Evolutionary conservation across 1,284 basidiomycete species (phyloP).

Genomic region (Leccinum olivaceoglutinosum): DNA sequence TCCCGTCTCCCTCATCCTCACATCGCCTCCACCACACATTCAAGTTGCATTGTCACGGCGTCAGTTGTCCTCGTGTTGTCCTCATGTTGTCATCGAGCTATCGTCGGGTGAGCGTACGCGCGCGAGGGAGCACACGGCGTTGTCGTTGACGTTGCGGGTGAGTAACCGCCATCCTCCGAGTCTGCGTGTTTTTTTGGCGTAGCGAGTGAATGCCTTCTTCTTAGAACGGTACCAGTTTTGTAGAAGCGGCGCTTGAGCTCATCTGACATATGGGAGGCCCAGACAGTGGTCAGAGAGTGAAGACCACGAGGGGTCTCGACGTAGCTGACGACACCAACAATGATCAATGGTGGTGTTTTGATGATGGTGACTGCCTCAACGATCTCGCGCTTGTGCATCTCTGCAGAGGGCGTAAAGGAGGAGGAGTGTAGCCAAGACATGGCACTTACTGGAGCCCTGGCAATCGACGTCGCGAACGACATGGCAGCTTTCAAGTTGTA

Average conservation of each 20-base stretch:
- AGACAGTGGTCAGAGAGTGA: conserved; percentile 81
- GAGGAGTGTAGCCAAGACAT: conserved; percentile 18
- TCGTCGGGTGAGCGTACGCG: too few relatives aligned
- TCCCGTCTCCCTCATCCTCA: too few relatives aligned
- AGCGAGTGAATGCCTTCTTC: conserved; percentile 99
- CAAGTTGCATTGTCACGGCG: too few relatives aligned
- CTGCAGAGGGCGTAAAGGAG: conserved; percentile 36
- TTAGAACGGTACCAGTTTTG: conserved; percentile 99
- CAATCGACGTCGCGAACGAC: conserved; percentile 99
- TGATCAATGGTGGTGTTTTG: conserved; percentile 96
- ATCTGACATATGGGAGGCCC: conserved; percentile 78
- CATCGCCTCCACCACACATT: too few relatives aligned
- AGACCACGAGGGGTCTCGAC: conserved; percentile 99
- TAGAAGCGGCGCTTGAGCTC: conserved; percentile 99
- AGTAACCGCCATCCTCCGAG: conserved; percentile 79
- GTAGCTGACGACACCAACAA: conserved; percentile 99
- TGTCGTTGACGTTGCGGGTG: too few relatives aligned
- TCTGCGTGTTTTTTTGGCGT: conserved; percentile 96
- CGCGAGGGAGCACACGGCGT: too few relatives aligned
- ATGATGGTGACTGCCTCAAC: conserved; percentile 97
- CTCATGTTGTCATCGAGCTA: too few relatives aligned
- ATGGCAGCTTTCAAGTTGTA: conserved; percentile 99
- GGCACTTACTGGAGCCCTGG: conserved; percentile 87
- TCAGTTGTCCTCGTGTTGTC: too few relatives aligned
- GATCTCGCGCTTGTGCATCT: conserved; percentile 99